A percentile compares a stretch with the other conserved stretches of the same genome.
Conservation (phyloP, 176 grass and related monocot species). For the Pontederia paniculata region DNA sequence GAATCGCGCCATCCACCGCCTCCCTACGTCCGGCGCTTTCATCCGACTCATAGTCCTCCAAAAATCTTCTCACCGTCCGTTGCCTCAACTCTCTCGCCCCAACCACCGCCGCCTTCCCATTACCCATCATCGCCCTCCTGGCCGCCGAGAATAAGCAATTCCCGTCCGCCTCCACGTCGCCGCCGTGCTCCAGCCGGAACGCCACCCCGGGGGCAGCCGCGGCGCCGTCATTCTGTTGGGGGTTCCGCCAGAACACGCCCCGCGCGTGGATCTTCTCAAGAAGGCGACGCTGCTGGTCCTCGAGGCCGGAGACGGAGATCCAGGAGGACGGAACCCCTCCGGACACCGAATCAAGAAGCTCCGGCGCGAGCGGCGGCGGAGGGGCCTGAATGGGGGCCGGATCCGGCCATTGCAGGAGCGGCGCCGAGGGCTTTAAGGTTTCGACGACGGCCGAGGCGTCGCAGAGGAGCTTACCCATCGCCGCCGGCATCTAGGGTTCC, state of each 20-base stretch:
- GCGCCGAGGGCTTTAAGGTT: constrained; percentile 34
- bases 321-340: constrained; percentile 18
- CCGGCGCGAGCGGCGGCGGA: not conserved
- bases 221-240: not conserved
- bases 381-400: not conserved
- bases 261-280: constrained; percentile 72
- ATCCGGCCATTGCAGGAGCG: constrained; percentile 42
- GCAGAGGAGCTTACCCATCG: constrained; percentile 95
- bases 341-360: not conserved
- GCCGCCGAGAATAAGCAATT: constrained; percentile 91
- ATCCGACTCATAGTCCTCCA: constrained; percentile 33
- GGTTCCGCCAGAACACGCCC: constrained; percentile 68
- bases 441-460: constrained; percentile 67
- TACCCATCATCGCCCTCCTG: constrained; percentile 30
- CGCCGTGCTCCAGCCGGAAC: constrained; percentile 73
- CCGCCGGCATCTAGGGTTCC: constrained; percentile 41
- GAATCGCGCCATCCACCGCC: constrained; percentile 40
- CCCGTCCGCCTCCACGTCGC: constrained; percentile 81
- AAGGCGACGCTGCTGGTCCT: constrained; percentile 80
- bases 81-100: constrained; percentile 52
- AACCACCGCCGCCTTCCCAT: constrained; percentile 25
- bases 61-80: constrained; percentile 45
- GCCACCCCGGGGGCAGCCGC: constrained; percentile 19
- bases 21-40: not conserved
- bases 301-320: constrained; percentile 50